phyloP scores from a whole-genome alignment of 1,284 basidiomycete genomes.

The Papiliotrema nemorosa region DNA sequence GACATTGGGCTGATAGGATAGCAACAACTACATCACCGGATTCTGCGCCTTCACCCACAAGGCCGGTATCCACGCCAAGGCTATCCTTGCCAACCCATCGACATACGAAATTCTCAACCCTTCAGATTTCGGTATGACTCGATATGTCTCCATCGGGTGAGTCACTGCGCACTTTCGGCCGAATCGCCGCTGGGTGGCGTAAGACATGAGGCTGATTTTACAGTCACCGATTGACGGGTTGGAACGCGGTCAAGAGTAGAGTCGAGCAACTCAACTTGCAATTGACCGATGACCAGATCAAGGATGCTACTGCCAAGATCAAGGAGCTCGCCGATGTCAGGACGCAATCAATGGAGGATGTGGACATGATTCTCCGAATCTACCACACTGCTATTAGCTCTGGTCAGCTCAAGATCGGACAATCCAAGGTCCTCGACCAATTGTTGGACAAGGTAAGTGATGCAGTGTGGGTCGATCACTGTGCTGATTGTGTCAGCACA shows the following conservation, averaged over 20 bases:
- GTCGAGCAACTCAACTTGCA: slow-evolving; percentile 90
- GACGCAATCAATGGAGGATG: slow-evolving; percentile 98
- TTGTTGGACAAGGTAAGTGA: slow-evolving; percentile 57
- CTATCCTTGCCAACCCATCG: slow-evolving; percentile 98
- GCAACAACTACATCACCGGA: slow-evolving; percentile 63
- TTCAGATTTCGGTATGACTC: slow-evolving; percentile 94
- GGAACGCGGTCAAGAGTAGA: slow-evolving; percentile 99
- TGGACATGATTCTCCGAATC: slow-evolving; percentile 91
- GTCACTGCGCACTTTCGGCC: slow-evolving; percentile 19
- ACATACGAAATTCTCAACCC: slow-evolving; percentile 85
- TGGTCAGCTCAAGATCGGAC: slow-evolving; percentile 80
- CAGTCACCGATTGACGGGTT: slow-evolving; percentile 89
- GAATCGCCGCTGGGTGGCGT: background rate
- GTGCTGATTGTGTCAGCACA: slow-evolving; percentile 33
- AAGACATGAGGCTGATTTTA: background rate
- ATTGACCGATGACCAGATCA: slow-evolving; percentile 59
- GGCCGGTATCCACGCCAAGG: slow-evolving; percentile 99
- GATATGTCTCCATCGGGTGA: slow-evolving; percentile 95
- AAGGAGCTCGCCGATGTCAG: slow-evolving; percentile 98
- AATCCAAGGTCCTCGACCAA: slow-evolving; percentile 79
- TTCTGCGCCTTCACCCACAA: slow-evolving; percentile 99
- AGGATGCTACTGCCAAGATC: slow-evolving; percentile 98
- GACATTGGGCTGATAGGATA: slow-evolving; percentile 9
- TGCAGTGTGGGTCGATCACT: background rate
- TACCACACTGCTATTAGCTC: slow-evolving; percentile 87